Conservation (phyloP, 2,329 filamentous ascomycete species). For the Biscogniauxia marginata region DNA sequence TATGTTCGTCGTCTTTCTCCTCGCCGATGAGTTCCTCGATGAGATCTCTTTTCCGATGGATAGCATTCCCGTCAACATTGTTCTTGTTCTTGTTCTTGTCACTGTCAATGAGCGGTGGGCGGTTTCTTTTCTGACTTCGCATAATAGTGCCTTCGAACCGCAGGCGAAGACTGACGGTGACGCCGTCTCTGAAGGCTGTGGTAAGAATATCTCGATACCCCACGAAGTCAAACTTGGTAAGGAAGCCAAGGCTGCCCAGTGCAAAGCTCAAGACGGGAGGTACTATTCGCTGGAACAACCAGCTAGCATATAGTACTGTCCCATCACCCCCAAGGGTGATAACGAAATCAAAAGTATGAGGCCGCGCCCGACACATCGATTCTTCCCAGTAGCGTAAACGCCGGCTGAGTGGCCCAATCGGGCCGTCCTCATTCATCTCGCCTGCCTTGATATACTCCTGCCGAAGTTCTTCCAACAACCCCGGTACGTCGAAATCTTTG, state of each 20-base stretch:
- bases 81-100: too few relatives aligned
- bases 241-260: conserved; percentile 86
- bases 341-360: conserved; percentile 90
- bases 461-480: conserved; percentile 62
- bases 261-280: conserved; percentile 91
- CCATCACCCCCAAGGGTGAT: conserved; percentile 92
- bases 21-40: conserved; percentile 89
- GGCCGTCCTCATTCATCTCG: conserved; percentile 34
- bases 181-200: conserved; percentile 74
- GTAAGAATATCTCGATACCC: conserved; percentile 68
- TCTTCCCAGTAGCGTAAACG: conserved; percentile 82
- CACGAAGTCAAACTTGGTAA: conserved; percentile 94
- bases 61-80: conserved; percentile 36
- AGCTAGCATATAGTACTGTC: conserved; percentile 94
- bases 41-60: conserved; percentile 59
- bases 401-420: conserved; percentile 37
- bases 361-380: conserved; percentile 71
- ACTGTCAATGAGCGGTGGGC: conserved; percentile 21
- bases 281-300: conserved; percentile 94
- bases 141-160: conserved; percentile 94
- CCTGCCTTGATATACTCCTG: conserved; percentile 40
- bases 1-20: conserved; percentile 78
- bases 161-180: conserved; percentile 82
- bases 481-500: conserved; percentile 69
- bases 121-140: conserved; percentile 62